A percentile compares a stretch with the other conserved stretches of the same genome.
phyloP scores from a whole-genome alignment of 2,329 filamentous ascomycete genomes.

The Magnaporthiopsis incrustans region DNA sequence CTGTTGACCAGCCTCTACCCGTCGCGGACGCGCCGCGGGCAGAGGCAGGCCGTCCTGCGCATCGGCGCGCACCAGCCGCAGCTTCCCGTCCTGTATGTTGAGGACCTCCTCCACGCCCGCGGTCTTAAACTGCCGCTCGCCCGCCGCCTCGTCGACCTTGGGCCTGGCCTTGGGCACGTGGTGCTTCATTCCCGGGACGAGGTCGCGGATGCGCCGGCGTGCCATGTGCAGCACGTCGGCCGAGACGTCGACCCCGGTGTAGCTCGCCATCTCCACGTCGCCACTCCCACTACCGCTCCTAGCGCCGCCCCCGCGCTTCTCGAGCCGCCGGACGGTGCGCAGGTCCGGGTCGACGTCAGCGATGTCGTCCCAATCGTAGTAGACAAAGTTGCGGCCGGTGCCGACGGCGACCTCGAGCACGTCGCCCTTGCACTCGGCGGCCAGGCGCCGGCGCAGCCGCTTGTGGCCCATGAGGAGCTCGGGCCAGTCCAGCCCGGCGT shows the following conservation, averaged over 20 bases:
- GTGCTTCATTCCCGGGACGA: slow-evolving; percentile 35
- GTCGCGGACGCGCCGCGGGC: neutral
- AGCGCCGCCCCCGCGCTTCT: slow-evolving; percentile 4
- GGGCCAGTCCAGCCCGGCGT: slow-evolving; percentile 47
- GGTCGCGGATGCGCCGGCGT: slow-evolving; percentile 38
- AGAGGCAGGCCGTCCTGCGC: slow-evolving; percentile 6
- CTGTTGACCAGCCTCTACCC: neutral
- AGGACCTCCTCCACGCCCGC: slow-evolving; percentile 10
- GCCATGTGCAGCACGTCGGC: slow-evolving; percentile 52
- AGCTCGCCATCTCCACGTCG: slow-evolving; percentile 35
- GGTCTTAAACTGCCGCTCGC: slow-evolving; percentile 2
- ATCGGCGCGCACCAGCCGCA: slow-evolving; percentile 15
- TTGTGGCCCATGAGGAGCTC: slow-evolving; percentile 51
- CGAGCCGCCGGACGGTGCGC: slow-evolving; percentile 4
- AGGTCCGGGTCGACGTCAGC: slow-evolving; percentile 12
- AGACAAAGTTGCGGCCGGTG: slow-evolving; percentile 52
- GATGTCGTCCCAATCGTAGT: slow-evolving; percentile 47
- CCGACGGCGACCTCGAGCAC: slow-evolving; percentile 57
- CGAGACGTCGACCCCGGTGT: slow-evolving; percentile 56
- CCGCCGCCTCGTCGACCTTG: slow-evolving; percentile 1
- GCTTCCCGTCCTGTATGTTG: slow-evolving; percentile 13
- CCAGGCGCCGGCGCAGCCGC: slow-evolving; percentile 40
- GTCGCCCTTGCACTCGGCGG: slow-evolving; percentile 40
- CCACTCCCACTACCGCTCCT: neutral
- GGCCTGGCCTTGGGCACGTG: slow-evolving; percentile 12